These are phyloP conservation scores for Allium cepa DNA, from an alignment of 106 monocot species.

Conservation along the genomic window DNA sequence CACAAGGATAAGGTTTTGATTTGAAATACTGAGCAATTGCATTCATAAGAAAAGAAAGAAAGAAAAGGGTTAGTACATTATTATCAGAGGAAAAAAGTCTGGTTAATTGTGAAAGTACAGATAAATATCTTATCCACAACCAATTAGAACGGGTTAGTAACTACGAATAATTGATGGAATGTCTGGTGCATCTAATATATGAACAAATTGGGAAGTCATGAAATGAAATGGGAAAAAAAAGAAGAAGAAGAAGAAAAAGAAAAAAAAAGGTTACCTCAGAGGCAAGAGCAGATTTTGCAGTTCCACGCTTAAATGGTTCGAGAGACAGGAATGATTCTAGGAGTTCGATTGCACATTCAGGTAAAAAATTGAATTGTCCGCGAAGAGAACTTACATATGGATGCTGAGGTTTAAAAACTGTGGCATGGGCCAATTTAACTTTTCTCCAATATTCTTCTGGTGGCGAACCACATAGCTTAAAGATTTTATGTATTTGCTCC, in stretches of 20 bases:
- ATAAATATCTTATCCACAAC: no score
- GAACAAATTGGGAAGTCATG: neutral
- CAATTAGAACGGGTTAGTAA: no score
- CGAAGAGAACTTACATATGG: constrained; percentile 39
- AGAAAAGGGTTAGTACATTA: neutral
- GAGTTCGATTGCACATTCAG: constrained; percentile 32
- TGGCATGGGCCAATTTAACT: constrained; percentile 41
- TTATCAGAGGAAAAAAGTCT: neutral
- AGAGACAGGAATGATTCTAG: constrained; percentile 61
- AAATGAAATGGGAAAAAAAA: neutral
- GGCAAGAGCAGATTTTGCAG: constrained; percentile 61
- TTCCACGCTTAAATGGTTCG: constrained; percentile 65
- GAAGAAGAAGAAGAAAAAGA: neutral
- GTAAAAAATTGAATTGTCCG: constrained; percentile 32
- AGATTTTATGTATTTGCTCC: constrained; percentile 91
- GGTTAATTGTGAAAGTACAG: no score
- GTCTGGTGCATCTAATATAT: no score
- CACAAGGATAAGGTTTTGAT: constrained; percentile 64
- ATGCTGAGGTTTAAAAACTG: constrained; percentile 65
- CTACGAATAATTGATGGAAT: no score
- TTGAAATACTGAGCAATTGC: constrained; percentile 54
- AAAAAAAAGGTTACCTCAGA: constrained; percentile 41
- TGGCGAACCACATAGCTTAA: constrained; percentile 93
- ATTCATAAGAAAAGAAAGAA: neutral
- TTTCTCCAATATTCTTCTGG: constrained; percentile 75